Conservation (phyloP, 2,329 filamentous ascomycete genomes). For the Aspergillus puulaauensis region DNA sequence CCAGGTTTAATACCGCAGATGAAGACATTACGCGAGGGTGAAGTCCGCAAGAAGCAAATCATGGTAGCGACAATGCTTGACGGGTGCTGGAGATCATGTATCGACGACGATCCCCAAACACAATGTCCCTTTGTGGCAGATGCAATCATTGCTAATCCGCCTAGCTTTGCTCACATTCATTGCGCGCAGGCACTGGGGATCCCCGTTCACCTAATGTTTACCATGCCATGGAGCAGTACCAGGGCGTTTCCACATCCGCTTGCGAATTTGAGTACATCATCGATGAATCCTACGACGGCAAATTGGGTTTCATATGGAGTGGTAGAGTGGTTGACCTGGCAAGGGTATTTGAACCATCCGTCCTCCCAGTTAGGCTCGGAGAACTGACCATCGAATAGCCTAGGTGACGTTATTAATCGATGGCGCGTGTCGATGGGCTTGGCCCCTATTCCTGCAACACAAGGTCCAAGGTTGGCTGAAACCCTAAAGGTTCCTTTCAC, state of each 20-base stretch:
- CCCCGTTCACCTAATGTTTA: slow-evolving; percentile 54
- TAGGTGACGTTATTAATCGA: slow-evolving; percentile 49
- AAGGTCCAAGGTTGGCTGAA: slow-evolving; percentile 38
- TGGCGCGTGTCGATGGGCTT: slow-evolving; percentile 44
- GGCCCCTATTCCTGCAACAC: slow-evolving; percentile 36
- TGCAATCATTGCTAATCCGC: slow-evolving; percentile 56
- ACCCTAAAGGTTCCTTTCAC: slow-evolving; percentile 43
- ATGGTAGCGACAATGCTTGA: slow-evolving; percentile 40
- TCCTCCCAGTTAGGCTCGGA: too few relatives aligned
- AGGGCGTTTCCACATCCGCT: slow-evolving; percentile 50
- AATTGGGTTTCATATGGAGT: slow-evolving; percentile 51
- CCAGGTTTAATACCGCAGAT: slow-evolving; percentile 44
- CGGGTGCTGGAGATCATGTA: slow-evolving; percentile 43
- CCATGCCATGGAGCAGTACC: slow-evolving; percentile 53
- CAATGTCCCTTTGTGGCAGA: slow-evolving; percentile 53
- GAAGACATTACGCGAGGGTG: slow-evolving; percentile 36
- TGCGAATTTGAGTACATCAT: slow-evolving; percentile 44
- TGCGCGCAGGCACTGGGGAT: slow-evolving; percentile 52
- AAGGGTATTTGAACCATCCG: slow-evolving; percentile 34
- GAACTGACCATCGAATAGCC: slow-evolving; percentile 16
- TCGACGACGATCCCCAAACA: slow-evolving; percentile 30
- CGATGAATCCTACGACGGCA: slow-evolving; percentile 32
- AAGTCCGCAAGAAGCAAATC: slow-evolving; percentile 29
- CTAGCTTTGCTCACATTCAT: slow-evolving; percentile 54
- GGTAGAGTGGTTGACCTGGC: slow-evolving; percentile 53